Conservation (phyloP, 1,139 yeast species). For the Hansenula anomala region DNA sequence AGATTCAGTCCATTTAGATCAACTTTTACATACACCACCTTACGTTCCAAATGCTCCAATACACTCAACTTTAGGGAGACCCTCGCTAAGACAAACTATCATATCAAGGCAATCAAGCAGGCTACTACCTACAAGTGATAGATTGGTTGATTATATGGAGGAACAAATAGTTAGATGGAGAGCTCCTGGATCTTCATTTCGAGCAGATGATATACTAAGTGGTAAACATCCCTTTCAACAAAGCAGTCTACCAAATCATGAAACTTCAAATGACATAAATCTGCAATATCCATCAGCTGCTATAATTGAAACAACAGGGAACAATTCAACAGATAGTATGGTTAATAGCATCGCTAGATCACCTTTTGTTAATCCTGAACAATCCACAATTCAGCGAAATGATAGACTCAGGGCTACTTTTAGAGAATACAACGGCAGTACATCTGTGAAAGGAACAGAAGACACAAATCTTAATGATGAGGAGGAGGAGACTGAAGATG, state of each 20-base stretch:
- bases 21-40: slow-evolving; percentile 10
- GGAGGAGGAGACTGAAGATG: neutral
- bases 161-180: slow-evolving; percentile 48
- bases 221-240: slow-evolving; percentile 40
- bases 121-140: slow-evolving; percentile 24
- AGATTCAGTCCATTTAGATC: neutral
- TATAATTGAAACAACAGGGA: neutral
- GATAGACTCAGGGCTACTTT: neutral
- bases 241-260: slow-evolving; percentile 5
- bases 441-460: neutral
- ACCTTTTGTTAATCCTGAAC: slow-evolving; percentile 4
- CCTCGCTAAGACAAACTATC: slow-evolving; percentile 25
- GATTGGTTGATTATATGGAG: slow-evolving; percentile 42
- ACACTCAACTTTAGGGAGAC: slow-evolving; percentile 7
- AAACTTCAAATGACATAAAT: no score
- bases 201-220: slow-evolving; percentile 29
- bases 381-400: neutral
- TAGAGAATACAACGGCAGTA: neutral
- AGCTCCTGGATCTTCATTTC: slow-evolving; percentile 42
- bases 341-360: slow-evolving; percentile 11
- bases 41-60: slow-evolving; percentile 5
- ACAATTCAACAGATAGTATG: slow-evolving; percentile 5
- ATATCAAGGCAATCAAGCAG: slow-evolving; percentile 25
- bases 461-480: neutral
- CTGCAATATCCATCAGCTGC: slow-evolving; percentile 5